These are phyloP conservation scores for Ustilago bromivora DNA, from an alignment of 1,284 basidiomycete genomes.

Conservation along the genomic window DNA sequence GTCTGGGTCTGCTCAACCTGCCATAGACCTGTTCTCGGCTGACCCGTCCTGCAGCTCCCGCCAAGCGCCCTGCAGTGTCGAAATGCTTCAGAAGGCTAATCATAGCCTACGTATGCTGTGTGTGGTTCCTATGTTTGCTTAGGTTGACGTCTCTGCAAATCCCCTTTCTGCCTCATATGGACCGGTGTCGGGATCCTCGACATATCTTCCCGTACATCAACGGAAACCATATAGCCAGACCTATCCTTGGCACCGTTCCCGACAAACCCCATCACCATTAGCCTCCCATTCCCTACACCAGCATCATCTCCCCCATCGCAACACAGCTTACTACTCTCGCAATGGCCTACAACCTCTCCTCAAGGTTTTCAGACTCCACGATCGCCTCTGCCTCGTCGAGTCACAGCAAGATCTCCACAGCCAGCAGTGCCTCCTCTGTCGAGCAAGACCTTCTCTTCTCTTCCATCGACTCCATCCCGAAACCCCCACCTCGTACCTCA, in stretches of 20 bases:
- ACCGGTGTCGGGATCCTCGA: neutral
- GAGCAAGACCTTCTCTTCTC: constrained; percentile 24
- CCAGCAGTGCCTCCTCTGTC: constrained; percentile 31
- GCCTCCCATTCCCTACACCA: neutral
- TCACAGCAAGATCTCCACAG: constrained; percentile 26
- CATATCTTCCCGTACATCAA: neutral
- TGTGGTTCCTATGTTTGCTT: neutral
- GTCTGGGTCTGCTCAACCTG: neutral
- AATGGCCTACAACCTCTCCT: constrained; percentile 27
- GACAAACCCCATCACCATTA: constrained; percentile 2
- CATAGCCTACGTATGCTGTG: constrained; percentile 3
- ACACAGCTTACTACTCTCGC: neutral
- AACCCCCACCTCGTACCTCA: constrained; percentile 40
- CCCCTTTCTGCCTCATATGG: too few relatives aligned
- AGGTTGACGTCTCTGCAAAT: neutral
- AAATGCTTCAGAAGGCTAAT: constrained; percentile 34
- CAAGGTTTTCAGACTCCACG: constrained; percentile 45
- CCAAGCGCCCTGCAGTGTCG: constrained; percentile 7
- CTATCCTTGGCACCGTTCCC: constrained; percentile 7
- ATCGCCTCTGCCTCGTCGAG: constrained; percentile 36
- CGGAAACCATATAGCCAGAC: constrained; percentile 26
- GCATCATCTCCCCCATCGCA: neutral
- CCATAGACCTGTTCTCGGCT: neutral
- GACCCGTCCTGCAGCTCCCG: neutral
- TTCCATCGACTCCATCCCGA: constrained; percentile 22